Evolutionary conservation across 306 rosid species (phyloP), one percentile per base, ranked within the genome.

Genomic region (Boehmeria nivea): DNA sequence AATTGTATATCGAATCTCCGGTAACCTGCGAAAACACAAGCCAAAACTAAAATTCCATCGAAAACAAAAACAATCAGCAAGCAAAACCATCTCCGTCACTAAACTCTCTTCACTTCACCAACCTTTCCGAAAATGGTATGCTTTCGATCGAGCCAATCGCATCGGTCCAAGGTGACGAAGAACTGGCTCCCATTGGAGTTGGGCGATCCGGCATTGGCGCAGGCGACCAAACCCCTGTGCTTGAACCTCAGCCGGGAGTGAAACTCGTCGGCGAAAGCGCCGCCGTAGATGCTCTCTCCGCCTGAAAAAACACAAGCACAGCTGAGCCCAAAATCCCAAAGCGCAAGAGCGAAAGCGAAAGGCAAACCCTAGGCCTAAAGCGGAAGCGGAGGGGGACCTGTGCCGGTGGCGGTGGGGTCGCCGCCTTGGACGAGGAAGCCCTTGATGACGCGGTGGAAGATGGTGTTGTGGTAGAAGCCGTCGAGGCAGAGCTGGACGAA

Each of bases 401-500:
- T 77, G 75, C 96, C 98, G 24, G 78, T 76, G 72, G 71, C 87
- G 34, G 98, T 84, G 67, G 98, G 98, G 64, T 91, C 98, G 47
- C 96, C 96, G 8, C 79, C 78, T 72, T 91, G 98, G 26, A 87
- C 23, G 47, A 91, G 94, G 53, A 93, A 87, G 44, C 73, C 95
- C 72, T 84, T 87, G 56, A 87, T 69, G 56, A 91, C 63, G 56
- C 99, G 93, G 75, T 85, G 99, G 69, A 91, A 87, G 75, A 80
- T 76, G 63, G 89, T 84, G 69, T 81, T 76, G 59, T 78, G 71
- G 73, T 87, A 91, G 67, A 74, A 87, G 57, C 82, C 81, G 69
- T 87, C 99, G 61, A 91, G 95, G 82, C 95, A 87, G 61, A 91
- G 96, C 82, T 84, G 99, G 18, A 91, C 87, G 84, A 87, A 91